Conservation (phyloP, 2,329 filamentous ascomycete genomes). For the Colletotrichum higginsianum region DNA sequence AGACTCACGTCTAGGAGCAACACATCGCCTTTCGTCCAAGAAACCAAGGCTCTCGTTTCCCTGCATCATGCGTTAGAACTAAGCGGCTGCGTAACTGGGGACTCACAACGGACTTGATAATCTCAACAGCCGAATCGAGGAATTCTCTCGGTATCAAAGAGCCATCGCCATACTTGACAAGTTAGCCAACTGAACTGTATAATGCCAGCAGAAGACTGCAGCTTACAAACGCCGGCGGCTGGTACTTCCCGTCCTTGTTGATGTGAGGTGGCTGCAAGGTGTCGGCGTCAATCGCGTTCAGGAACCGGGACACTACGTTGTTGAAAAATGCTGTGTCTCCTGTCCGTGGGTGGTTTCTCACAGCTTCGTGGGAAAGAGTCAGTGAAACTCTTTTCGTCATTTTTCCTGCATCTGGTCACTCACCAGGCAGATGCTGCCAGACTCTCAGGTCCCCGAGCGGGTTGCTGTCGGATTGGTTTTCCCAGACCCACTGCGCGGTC, state of each 20-base stretch:
- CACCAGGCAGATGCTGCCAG: constrained; percentile 46
- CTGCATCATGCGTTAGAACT: not conserved
- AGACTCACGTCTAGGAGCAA: constrained; percentile 45
- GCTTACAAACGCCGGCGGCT: constrained; percentile 46
- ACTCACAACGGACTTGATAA: constrained; percentile 39
- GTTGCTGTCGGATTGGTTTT: constrained; percentile 44
- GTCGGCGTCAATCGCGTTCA: constrained; percentile 43
- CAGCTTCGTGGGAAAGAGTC: constrained; percentile 19
- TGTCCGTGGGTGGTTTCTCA: constrained; percentile 44
- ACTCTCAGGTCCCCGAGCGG: constrained; percentile 45
- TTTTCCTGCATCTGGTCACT: not conserved
- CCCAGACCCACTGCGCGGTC: constrained; percentile 47
- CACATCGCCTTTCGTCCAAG: constrained; percentile 45
- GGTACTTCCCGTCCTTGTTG: constrained; percentile 41
- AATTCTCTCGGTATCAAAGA: constrained; percentile 46
- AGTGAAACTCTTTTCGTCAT: not conserved
- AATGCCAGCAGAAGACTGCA: not conserved
- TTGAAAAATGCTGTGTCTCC: constrained; percentile 47
- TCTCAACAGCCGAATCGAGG: constrained; percentile 46
- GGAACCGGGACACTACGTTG: constrained; percentile 46
- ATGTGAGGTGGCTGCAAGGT: constrained; percentile 45
- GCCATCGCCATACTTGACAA: constrained; percentile 45
- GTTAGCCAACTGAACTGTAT: not conserved
- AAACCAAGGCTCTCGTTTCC: constrained; percentile 42
- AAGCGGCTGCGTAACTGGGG: not conserved